Conservation (phyloP, 768 basidiomycete genomes). For the Pilatotrama ljubarskyi region DNA sequence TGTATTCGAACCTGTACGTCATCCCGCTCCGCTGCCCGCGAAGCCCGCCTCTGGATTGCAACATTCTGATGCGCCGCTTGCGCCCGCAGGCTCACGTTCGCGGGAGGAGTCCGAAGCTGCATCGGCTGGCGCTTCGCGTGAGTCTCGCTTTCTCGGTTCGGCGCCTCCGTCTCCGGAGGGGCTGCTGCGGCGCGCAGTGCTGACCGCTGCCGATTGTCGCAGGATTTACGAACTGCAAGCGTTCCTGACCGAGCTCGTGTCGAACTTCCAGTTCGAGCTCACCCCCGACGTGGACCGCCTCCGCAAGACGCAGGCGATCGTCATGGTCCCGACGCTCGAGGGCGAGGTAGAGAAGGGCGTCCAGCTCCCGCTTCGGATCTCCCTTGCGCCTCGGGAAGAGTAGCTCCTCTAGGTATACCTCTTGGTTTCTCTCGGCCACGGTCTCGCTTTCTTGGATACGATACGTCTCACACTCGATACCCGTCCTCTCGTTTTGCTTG, state of each 20-base stretch:
- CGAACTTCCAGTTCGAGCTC: slow-evolving; percentile 51
- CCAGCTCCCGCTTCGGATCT: slow-evolving; percentile 35
- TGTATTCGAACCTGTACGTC: slow-evolving; percentile 49
- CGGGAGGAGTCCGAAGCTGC: slow-evolving; percentile 28
- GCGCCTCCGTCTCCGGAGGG: too few species aligned
- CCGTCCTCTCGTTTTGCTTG: neutral
- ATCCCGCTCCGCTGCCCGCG: neutral
- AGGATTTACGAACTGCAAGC: slow-evolving; percentile 50
- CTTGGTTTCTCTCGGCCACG: neutral
- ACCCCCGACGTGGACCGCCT: slow-evolving; percentile 33
- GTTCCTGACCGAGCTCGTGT: slow-evolving; percentile 56
- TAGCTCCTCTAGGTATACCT: neutral
- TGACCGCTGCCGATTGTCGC: neutral
- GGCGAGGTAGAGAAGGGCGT: slow-evolving; percentile 34
- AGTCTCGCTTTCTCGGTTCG: neutral
- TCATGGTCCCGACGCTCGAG: slow-evolving; percentile 39
- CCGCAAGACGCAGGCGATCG: slow-evolving; percentile 29
- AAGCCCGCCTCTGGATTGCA: too few species aligned
- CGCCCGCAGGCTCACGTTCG: slow-evolving; percentile 26
- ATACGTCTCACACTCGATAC: neutral
- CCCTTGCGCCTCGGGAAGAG: slow-evolving; percentile 23
- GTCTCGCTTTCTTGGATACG: neutral
- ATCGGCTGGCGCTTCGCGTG: slow-evolving; percentile 31
- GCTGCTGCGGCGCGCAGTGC: slow-evolving; percentile 14
- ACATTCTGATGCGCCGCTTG: neutral